Percentiles rank a stretch among this genome's conserved stretches.
phyloP scores from a whole-genome alignment of 371 early-diverging fungal genomes.

The Dinochytrium kinnereticum region DNA sequence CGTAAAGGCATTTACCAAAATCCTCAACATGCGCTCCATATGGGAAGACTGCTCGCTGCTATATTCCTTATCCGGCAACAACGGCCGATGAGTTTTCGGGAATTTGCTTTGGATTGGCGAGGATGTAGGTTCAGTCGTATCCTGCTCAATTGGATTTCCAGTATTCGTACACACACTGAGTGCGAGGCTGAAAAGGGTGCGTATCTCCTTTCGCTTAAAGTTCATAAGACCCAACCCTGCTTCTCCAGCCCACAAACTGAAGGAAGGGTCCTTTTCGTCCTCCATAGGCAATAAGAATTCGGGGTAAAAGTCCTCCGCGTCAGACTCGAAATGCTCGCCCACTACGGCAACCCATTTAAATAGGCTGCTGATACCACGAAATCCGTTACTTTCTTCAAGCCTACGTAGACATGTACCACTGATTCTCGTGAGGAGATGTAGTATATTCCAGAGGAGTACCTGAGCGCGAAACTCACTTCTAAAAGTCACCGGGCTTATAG shows the following conservation, averaged over 20 bases:
- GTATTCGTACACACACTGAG: not conserved
- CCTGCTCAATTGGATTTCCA: slow-evolving; percentile 17
- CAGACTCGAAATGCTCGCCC: slow-evolving; percentile 12
- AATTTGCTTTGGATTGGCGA: not conserved
- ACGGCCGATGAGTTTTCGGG: not conserved
- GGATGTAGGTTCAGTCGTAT: not conserved
- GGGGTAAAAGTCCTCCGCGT: slow-evolving; percentile 5
- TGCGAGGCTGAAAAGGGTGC: not conserved
- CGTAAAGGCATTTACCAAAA: slow-evolving; percentile 14
- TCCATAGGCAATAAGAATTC: not conserved
- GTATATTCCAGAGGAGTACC: slow-evolving; percentile 10
- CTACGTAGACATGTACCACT: slow-evolving; percentile 1
- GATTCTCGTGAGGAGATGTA: not conserved
- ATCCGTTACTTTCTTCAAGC: slow-evolving; percentile 22
- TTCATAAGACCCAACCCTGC: not conserved
- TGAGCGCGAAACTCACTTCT: slow-evolving; percentile 12
- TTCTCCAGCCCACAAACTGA: not conserved
- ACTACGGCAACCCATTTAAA: slow-evolving; percentile 21
- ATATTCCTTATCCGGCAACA: not conserved
- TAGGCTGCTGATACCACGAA: not conserved
- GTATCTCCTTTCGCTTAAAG: not conserved
- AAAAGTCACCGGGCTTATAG: not conserved
- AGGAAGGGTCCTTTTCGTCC: not conserved
- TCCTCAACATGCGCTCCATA: slow-evolving; percentile 16
- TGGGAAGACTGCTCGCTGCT: slow-evolving; percentile 12